Evolutionary conservation across 176 grass and related monocot genomes (phyloP), one percentile per base, ranked within the genome.

Genomic region (Cenchrus fungigraminus): DNA sequence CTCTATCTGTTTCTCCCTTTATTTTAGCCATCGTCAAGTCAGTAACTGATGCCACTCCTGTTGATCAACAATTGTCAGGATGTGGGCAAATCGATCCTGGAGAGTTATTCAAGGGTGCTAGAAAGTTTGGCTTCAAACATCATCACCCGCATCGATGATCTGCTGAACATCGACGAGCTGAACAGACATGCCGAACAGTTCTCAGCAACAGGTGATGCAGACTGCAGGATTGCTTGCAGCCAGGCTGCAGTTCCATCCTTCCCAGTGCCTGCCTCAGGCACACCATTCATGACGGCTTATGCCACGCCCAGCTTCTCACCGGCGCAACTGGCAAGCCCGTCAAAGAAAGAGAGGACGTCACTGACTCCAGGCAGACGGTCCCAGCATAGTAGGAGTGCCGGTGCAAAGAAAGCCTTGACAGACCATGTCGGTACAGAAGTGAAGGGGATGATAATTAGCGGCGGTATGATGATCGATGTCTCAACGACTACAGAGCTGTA

Each of bases 91-190:
- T 97, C 94, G 28, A 97, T 97, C 49, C 20, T 99, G 28, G 97
- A 99, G 87, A 97, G 97, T 32, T 97, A 99, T n/a, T 99, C 94
- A 44, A 94, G 97, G 76, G 94, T 99, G 7, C 31, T 99, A 22
- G 97, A 99, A 85, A 99, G 97, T 71, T 83, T 99, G 55, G 92
- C 97, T 12, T 99, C 90, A 3, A 99, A 97, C 71, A 92, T 97
- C 16, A 56, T 91, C 3, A 87, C 97, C 15, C 93, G 97, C 73
- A 92, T 99, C 11, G 94, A 99, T 13, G 97, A 99, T 79, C 86
- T 99, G 8, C 84, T 99, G 17, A 92, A 86, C 54, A 91, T 92
- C 5, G 94, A 99, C 9, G 90, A 97, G 22, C 81, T 91, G 75
- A 94, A 88, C 84, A 88, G 78, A 76, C 93, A 99, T n/a, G 55